Percentiles rank a stretch among this genome's conserved stretches.
Evolutionary conservation across 345 rosid species (phyloP).

Genomic region (Rhodomyrtus tomentosa): DNA sequence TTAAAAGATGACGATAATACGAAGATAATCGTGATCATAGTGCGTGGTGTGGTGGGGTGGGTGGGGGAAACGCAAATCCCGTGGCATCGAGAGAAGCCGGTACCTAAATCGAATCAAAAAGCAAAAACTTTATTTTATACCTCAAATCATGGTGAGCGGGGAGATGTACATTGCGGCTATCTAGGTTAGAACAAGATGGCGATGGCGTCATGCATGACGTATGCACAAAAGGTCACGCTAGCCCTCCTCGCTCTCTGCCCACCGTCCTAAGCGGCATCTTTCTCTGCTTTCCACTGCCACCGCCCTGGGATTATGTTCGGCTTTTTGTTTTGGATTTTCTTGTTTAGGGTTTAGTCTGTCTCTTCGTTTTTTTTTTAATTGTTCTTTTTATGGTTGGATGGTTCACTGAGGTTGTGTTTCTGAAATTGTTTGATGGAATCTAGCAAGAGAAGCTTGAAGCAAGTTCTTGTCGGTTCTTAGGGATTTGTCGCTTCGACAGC

Average conservation of each 20-base stretch:
- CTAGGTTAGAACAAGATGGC: not conserved
- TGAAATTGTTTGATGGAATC: not conserved
- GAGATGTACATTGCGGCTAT: not conserved
- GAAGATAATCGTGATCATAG: not conserved
- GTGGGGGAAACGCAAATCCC: not conserved
- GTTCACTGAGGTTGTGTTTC: not conserved
- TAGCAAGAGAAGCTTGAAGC: not conserved
- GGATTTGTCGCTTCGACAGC: not conserved
- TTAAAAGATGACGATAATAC: not conserved
- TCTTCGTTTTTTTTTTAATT: not conserved
- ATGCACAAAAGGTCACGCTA: not conserved
- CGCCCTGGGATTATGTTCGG: not conserved
- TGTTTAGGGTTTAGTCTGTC: not conserved
- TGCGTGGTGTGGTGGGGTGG: not conserved
- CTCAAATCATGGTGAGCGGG: not conserved
- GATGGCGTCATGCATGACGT: not conserved
- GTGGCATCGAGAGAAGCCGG: not conserved
- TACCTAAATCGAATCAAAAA: not conserved
- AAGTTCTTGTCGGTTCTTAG: not conserved
- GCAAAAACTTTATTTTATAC: not conserved
- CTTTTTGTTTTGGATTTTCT: not conserved
- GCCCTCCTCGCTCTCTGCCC: not conserved
- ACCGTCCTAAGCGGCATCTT: not conserved
- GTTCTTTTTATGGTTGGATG: not conserved
- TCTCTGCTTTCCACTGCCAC: not conserved